Base-by-base conservation (phyloP, 2,329 filamentous ascomycete genomes). In the Escovopsis sp. region DNA sequence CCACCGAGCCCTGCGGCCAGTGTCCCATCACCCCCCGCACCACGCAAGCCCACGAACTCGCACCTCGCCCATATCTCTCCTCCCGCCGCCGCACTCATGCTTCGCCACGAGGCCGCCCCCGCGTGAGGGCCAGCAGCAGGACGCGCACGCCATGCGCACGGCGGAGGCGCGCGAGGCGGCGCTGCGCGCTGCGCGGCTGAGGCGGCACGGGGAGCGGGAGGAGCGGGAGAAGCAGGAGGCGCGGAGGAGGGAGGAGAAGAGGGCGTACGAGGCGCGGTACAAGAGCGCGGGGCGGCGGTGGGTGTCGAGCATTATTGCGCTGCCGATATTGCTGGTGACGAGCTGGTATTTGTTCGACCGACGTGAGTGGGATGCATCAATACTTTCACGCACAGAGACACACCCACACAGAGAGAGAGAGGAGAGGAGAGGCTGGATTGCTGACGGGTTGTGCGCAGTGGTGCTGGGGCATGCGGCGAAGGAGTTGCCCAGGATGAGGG, bases 281-380 rank as follows among this genome's bases (percentile, higher is more conserved):
- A 63, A 66, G 41, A 49, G 51, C 32, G 63, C 66, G 27, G 61
- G 64, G 42, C 53, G 67, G 44, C 66, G 62, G 49, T 74, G 68
- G 60, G 56, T 62, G 3, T 56, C 59, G 16, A 46, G 63, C 7
- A 68, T 76, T 48, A 63, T 75, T 42, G 70, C 68, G 20, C 49
- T 74, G 55, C 72, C 72, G 2, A 65, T 76, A 29, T 50, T 74
- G 5, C 45, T 75, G 12, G 71, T 76, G 39, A 71, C 69, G 24
- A 73, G 71, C 16, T 76, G 71, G 46, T 65, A 64, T 40, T 52
- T 76, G 3, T 75, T 69, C 53, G 64, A 73, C 37, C 57, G 67
- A 55, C 51, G 68, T 70, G 44, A 58, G 67, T 63, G 31, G 8
- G 5, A 20, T 38, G 25, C 6, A 5, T 27, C 9, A 9, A 27